Conservation (phyloP, 2,329 filamentous ascomycete species). For the Ambrosiella cleistominuta region DNA sequence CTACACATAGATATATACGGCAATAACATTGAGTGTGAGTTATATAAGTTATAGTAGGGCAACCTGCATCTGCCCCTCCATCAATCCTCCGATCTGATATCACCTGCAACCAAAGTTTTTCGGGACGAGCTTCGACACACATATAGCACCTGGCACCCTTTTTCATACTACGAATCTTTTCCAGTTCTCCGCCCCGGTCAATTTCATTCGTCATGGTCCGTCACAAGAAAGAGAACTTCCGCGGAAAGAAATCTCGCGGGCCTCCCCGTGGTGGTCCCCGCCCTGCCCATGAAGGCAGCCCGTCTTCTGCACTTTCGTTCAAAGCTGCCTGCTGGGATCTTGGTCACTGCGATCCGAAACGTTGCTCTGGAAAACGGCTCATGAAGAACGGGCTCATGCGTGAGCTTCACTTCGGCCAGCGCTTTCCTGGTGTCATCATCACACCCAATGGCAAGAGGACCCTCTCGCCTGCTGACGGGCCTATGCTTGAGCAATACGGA, state of each 20-base stretch:
- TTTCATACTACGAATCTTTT: not conserved
- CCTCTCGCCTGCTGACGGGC: constrained; percentile 65
- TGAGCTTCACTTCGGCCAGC: constrained; percentile 78
- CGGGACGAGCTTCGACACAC: not conserved
- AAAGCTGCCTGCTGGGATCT: constrained; percentile 97
- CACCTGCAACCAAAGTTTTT: not conserved
- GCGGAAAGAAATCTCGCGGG: constrained; percentile 54
- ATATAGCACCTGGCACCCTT: not conserved
- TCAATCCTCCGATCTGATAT: not conserved
- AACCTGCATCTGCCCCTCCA: constrained; percentile 10
- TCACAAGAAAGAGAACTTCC: constrained; percentile 80
- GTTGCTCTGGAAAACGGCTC: constrained; percentile 87
- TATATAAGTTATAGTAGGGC: constrained; percentile 7
- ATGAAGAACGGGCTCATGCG: constrained; percentile 90
- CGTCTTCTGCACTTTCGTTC: constrained; percentile 37
- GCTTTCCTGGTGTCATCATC: constrained; percentile 80
- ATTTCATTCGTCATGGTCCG: constrained; percentile 50
- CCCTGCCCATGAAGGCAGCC: constrained; percentile 25
- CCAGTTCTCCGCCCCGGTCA: no score
- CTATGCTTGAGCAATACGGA: constrained; percentile 70
- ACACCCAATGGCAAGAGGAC: constrained; percentile 83
- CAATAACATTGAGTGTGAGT: not conserved
- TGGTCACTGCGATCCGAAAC: constrained; percentile 90
- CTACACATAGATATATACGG: not conserved
- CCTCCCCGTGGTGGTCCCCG: constrained; percentile 30